phyloP scores from a whole-genome alignment of 345 rosid genomes.

The Litchi chinensis region DNA sequence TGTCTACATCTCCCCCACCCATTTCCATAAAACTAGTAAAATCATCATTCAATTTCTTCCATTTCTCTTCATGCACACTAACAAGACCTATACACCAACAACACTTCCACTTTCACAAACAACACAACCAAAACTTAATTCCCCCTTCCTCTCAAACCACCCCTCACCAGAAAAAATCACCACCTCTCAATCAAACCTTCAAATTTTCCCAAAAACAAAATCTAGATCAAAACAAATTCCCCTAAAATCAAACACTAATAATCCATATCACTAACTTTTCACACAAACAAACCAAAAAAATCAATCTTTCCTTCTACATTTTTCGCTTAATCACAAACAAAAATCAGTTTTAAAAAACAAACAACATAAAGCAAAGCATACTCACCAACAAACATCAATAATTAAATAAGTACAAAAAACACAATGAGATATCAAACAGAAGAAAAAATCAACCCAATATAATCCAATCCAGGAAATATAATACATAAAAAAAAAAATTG shows the following conservation, averaged over 20 bases:
- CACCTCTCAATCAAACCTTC: too few species aligned
- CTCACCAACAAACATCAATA: not conserved
- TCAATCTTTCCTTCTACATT: not conserved
- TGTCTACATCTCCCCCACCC: too few species aligned
- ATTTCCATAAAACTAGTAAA: not conserved
- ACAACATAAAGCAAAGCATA: not conserved
- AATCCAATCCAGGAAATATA: too few species aligned
- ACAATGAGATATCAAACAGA: not conserved
- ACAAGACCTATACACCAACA: not conserved
- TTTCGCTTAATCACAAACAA: not conserved
- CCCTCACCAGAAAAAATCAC: too few species aligned
- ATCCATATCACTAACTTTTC: too few species aligned
- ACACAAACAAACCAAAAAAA: too few species aligned
- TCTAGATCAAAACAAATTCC: too few species aligned
- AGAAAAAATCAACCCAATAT: slow-evolving; percentile 8
- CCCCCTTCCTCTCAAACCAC: too few species aligned
- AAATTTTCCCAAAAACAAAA: too few species aligned
- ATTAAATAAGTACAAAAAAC: not conserved
- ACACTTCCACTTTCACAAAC: not conserved
- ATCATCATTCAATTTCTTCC: not conserved
- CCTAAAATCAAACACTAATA: too few species aligned
- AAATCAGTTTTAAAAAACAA: not conserved
- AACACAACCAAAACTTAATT: not conserved
- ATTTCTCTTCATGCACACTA: not conserved
- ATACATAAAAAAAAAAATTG: too few species aligned